Base-by-base conservation (phyloP, 805 yeast genomes). In the Yarrowia osloensis region DNA sequence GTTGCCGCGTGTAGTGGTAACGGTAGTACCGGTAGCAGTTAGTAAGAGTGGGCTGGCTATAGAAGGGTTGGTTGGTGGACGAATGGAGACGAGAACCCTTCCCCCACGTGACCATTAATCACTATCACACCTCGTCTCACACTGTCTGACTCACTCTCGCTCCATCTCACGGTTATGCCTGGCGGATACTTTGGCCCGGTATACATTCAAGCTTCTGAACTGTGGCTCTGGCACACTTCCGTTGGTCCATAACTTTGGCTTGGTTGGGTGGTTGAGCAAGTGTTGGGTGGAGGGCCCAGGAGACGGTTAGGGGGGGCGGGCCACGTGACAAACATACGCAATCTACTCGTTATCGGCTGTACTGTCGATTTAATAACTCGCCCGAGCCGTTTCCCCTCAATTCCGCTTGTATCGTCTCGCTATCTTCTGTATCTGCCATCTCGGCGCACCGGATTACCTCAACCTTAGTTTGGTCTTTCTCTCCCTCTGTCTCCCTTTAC, bases 391-490 rank as follows among this genome's bases (percentile, higher is more conserved):
- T 39, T 39, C 42, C 42, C 42, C 42, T n/a, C 42, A 4, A 15
- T 15, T 13, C 24, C 19, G 24, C 44, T n/a, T n/a, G 42, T 17
- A 37, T 11, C 19, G 5, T 17, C 42, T 24, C 17, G 9, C 4
- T 13, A 31, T 19, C 39, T 35, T 17, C 15, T 6, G 6, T 22
- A 28, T 12, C 26, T 26, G 35, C 26, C 12, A 1, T 52, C 59
- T 35, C 63, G 63, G 63, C 47, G 47, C 63, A 55, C 63, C 63
- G 63, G 63, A 55, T 55, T 55, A 35, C 63, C 47, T 39, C 62
- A 54, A 50, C 57, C 57, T 49, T 37, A 26, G 21, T 39, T n/a
- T n/a, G n/a, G n/a, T n/a, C n/a, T n/a, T n/a, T n/a, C n/a, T n/a
- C n/a, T n/a, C n/a, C n/a, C n/a, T n/a, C n/a, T n/a, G n/a, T n/a